Conservation (phyloP, 352 stramenopile species). For the Pilasporangium apinafurcum region DNA sequence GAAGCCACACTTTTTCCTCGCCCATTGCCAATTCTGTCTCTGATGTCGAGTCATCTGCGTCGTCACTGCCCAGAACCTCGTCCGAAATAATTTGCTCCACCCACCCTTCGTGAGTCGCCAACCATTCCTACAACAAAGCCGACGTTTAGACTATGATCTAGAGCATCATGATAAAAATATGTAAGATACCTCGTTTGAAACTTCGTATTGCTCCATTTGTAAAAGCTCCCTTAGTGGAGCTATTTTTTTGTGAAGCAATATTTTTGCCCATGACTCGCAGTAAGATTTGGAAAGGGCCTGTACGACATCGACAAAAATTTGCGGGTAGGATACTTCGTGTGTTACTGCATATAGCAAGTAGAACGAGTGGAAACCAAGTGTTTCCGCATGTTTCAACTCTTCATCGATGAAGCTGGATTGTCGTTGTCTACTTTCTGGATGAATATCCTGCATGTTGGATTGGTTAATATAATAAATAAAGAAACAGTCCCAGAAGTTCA, state of each 20-base stretch:
- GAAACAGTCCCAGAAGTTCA: background rate
- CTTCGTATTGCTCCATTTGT: conserved; percentile 58
- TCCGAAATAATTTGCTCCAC: conserved; percentile 55
- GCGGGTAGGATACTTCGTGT: conserved; percentile 19
- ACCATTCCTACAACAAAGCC: conserved; percentile 61
- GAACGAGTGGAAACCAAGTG: conserved; percentile 48
- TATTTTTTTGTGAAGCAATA: conserved; percentile 56
- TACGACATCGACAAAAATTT: conserved; percentile 51
- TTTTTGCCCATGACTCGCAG: conserved; percentile 59
- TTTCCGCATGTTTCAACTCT: conserved; percentile 30
- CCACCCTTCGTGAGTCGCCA: conserved; percentile 67
- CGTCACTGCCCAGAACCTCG: conserved; percentile 29
- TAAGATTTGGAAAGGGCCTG: conserved; percentile 51
- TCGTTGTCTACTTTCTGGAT: conserved; percentile 10
- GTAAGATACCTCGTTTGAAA: conserved; percentile 62
- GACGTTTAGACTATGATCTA: too few relatives aligned
- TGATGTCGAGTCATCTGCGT: conserved; percentile 28
- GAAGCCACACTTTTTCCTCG: conserved; percentile 81
- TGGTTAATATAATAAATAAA: background rate
- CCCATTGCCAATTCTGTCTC: conserved; percentile 30
- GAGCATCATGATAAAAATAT: background rate
- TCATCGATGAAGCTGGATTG: conserved; percentile 51
- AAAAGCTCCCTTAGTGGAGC: conserved; percentile 52
- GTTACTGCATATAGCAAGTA: conserved; percentile 49
- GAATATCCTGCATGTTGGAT: background rate